Evolutionary conservation across 306 rosid genomes (phyloP), one percentile per base, ranked within the genome.

Genomic region (Citrullus amarus): DNA sequence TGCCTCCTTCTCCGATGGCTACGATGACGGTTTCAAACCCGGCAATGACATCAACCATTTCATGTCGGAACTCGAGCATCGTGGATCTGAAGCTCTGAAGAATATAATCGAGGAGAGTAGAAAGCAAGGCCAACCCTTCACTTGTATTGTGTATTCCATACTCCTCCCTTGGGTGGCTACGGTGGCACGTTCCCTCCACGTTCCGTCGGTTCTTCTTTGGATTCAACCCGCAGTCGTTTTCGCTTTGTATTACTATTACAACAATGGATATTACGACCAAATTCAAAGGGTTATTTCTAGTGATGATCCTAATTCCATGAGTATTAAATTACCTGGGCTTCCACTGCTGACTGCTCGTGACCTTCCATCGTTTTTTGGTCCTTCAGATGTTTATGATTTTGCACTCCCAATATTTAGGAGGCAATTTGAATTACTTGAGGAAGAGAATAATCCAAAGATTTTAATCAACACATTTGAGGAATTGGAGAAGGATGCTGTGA

Each of bases 1-100:
- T 30, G 34, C 80, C 16, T 62, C 78, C 60, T 84, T 72, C 69
- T 84, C 84, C 3, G 89, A 86, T 0, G 87, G 89, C 20, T 78
- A 74, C 14, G 87, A 84, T 17, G 78, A 86, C 2, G 84, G 86
- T 14, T 53, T 58, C 25, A 73, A 65, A 13, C 1, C 18, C 0
- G 79, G 39, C 2, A 9, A 63, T 22, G 70, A 84, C 38, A 0
- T 8, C 0, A 6, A 60, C 0, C 70, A 18, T 22, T 78, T 32
- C 54, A 0, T 9, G 51, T 80, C 54, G 0, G 79, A 74, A 61
- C 15, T 78, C 1, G 36, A 79, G 25, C 75, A 57, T 4, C 12
- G 56, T 3, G 89, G 89, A 4, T 59, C 87, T 0, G 76, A 75
- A 46, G 60, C 84, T 14, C 30, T 86, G 10, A 9, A 74, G 0